Percentiles rank a stretch among this genome's conserved stretches.
These are phyloP conservation scores for Neopestalotiopsis clavispora DNA, from an alignment of 2,329 filamentous ascomycete species.

Conservation along the genomic window DNA sequence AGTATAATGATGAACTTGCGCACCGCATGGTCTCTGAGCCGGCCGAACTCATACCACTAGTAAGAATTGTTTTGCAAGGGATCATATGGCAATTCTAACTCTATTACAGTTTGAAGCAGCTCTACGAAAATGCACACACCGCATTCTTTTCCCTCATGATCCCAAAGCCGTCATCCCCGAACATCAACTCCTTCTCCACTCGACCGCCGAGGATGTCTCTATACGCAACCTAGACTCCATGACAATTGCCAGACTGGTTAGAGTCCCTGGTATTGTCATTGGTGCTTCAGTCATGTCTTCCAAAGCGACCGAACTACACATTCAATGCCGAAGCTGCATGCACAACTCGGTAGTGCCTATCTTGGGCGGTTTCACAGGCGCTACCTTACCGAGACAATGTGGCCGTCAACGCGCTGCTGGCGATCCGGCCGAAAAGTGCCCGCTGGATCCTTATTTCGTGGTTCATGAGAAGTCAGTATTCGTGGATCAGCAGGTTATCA, in stretches of 20 bases:
- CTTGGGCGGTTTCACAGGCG: constrained; percentile 83
- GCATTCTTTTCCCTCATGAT: constrained; percentile 86
- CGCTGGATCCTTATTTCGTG: constrained; percentile 94
- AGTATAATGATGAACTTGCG: constrained; percentile 93
- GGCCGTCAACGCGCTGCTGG: constrained; percentile 65
- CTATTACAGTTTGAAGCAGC: constrained; percentile 80
- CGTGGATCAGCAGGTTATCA: constrained; percentile 97
- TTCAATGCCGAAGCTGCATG: constrained; percentile 88
- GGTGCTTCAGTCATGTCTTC: constrained; percentile 96
- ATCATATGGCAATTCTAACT: neutral
- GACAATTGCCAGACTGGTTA: constrained; percentile 91
- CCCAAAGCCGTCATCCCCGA: constrained; percentile 74
- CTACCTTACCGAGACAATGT: constrained; percentile 83
- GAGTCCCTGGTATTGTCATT: constrained; percentile 96
- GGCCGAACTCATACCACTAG: constrained; percentile 88
- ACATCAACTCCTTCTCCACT: constrained; percentile 94
- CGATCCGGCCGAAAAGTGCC: constrained; percentile 76
- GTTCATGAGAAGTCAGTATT: constrained; percentile 93
- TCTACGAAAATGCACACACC: constrained; percentile 87
- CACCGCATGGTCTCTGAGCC: constrained; percentile 89
- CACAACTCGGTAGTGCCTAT: constrained; percentile 74
- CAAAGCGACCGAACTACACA: constrained; percentile 84
- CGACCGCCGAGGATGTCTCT: constrained; percentile 85
- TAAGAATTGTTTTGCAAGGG: constrained; percentile 46
- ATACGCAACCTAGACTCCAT: constrained; percentile 93